Percentiles rank a stretch among this genome's conserved stretches.
Conservation (phyloP, 257 asterid genomes). For the Cynanchum wilfordii region DNA sequence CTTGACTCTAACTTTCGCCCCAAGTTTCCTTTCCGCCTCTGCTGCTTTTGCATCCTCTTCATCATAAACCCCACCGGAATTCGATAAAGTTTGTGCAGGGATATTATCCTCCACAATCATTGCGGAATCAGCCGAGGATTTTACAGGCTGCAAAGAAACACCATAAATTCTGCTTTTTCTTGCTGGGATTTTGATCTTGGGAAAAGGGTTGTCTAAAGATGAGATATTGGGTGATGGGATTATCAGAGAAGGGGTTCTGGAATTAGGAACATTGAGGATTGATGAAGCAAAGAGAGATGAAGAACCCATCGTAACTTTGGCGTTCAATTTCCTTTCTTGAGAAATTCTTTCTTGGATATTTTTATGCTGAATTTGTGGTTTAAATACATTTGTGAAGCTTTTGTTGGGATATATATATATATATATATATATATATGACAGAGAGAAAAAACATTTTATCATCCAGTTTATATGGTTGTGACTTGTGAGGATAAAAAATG, state of each 20-base stretch:
- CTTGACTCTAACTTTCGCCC: constrained; percentile 58
- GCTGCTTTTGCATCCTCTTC: constrained; percentile 29
- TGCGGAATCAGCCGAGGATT: constrained; percentile 25
- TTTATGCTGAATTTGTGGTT: constrained; percentile 3
- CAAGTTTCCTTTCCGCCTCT: constrained; percentile 31
- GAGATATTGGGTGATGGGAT: constrained; percentile 20
- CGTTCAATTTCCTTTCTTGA: not conserved
- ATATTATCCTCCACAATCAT: constrained; percentile 20
- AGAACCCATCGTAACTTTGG: constrained; percentile 14
- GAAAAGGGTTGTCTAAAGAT: constrained; percentile 20
- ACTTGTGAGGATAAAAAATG: not conserved
- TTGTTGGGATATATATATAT: too few species aligned
- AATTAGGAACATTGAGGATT: constrained; percentile 27
- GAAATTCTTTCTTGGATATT: not conserved
- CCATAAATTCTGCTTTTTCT: not conserved
- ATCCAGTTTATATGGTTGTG: constrained; percentile 13
- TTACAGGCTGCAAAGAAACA: constrained; percentile 17
- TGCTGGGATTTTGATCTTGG: constrained; percentile 16
- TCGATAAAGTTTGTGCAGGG: constrained; percentile 19
- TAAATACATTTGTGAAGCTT: too few species aligned
- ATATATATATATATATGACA: not conserved
- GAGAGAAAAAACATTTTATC: not conserved
- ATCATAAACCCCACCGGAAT: constrained; percentile 19
- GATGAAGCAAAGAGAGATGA: constrained; percentile 21
- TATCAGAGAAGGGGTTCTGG: constrained; percentile 16